A percentile compares a stretch with the other conserved stretches of the same genome.
Conservation (phyloP, 108 stramenopile genomes). For the Nannochloropsis gaditana region DNA sequence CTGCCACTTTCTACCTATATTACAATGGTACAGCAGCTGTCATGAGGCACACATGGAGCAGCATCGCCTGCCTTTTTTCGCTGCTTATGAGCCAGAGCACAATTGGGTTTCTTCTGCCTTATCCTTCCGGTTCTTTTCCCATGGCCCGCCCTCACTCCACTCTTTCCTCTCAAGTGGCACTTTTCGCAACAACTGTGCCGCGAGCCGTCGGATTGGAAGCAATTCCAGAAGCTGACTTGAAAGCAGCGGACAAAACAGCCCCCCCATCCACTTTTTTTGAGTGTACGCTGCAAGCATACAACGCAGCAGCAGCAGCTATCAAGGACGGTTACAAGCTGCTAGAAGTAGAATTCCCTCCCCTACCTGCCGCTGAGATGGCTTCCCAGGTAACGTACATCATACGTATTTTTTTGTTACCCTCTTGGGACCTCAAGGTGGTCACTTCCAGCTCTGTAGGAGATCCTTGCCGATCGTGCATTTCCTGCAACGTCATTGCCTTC, state of each 20-base stretch:
- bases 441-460: too few relatives aligned
- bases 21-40: neutral
- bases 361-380: slow-evolving; percentile 57
- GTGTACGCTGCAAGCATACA: slow-evolving; percentile 24
- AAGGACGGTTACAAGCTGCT: slow-evolving; percentile 69
- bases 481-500: neutral
- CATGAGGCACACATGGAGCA: neutral
- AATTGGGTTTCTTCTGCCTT: neutral
- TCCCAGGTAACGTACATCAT: neutral
- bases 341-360: slow-evolving; percentile 77
- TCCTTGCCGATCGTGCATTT: too few relatives aligned
- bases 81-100: neutral
- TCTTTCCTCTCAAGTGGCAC: neutral
- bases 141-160: neutral
- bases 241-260: neutral
- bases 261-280: slow-evolving; percentile 18
- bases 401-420: neutral
- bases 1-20: too few relatives aligned
- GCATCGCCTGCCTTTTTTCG: neutral
- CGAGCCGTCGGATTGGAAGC: neutral
- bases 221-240: neutral
- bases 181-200: neutral
- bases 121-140: neutral
- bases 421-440: too few relatives aligned
- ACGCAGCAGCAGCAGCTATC: slow-evolving; percentile 57